Conservation (phyloP, 805 yeast genomes). For the Ogataea minuta region DNA sequence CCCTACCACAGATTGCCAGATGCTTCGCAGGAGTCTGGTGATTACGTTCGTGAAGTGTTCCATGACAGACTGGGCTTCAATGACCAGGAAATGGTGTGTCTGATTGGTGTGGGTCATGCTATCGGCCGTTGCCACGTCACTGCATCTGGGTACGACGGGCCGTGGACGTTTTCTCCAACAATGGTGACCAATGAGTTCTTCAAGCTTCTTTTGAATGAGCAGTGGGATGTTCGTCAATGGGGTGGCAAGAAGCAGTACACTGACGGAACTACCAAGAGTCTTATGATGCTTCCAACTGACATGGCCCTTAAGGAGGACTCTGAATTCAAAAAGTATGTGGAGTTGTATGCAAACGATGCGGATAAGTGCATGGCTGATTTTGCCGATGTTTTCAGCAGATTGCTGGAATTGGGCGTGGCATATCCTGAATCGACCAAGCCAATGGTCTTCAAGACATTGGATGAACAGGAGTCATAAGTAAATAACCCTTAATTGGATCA, state of each 20-base stretch:
- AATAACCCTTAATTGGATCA: too few relatives aligned
- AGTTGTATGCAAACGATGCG: slow-evolving; percentile 48
- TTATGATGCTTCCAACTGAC: slow-evolving; percentile 63
- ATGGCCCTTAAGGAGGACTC: slow-evolving; percentile 49
- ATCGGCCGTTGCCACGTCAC: slow-evolving; percentile 48
- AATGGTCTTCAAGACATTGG: slow-evolving; percentile 62
- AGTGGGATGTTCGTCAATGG: slow-evolving; percentile 62
- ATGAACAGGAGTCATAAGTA: slow-evolving; percentile 52
- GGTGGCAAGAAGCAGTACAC: slow-evolving; percentile 62
- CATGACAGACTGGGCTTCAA: slow-evolving; percentile 43
- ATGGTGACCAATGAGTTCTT: slow-evolving; percentile 73
- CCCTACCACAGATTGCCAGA: slow-evolving; percentile 52
- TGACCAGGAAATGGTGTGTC: slow-evolving; percentile 45
- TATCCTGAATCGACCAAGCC: slow-evolving; percentile 50
- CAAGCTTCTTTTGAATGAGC: slow-evolving; percentile 49
- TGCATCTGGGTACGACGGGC: slow-evolving; percentile 80
- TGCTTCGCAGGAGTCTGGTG: slow-evolving; percentile 42
- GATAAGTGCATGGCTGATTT: slow-evolving; percentile 50
- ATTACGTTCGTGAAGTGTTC: slow-evolving; percentile 46
- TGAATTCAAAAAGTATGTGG: slow-evolving; percentile 44
- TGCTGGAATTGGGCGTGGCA: slow-evolving; percentile 71
- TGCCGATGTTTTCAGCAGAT: slow-evolving; percentile 42
- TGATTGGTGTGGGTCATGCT: slow-evolving; percentile 47
- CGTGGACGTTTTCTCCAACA: slow-evolving; percentile 85
- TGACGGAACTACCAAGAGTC: slow-evolving; percentile 52